These are phyloP conservation scores for Podila horticola DNA, from an alignment of 192 early-diverging fungal species.

Conservation along the genomic window DNA sequence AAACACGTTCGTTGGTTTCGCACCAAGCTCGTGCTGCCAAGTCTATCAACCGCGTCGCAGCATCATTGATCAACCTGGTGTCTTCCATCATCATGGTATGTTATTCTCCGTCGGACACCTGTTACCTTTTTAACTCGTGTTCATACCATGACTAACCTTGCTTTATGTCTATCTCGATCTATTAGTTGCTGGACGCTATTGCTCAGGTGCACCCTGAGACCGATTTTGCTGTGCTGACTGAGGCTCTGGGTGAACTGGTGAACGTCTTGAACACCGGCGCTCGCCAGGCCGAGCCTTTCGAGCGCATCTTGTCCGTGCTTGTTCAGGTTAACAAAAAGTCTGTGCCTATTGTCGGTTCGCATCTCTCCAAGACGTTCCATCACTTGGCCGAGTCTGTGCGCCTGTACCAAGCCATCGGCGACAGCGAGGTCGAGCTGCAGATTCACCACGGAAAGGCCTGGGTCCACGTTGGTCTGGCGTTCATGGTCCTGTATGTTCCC, in stretches of 20 bases:
- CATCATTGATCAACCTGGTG: conserved; percentile 41
- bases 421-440: conserved; percentile 25
- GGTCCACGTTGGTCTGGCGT: conserved; percentile 64
- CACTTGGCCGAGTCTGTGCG: conserved; percentile 26
- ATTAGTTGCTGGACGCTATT: conserved; percentile 41
- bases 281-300: conserved; percentile 19
- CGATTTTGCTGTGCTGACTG: conserved; percentile 11
- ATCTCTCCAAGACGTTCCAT: conserved; percentile 22
- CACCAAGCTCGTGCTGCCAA: conserved; percentile 43
- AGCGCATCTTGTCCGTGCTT: conserved; percentile 1
- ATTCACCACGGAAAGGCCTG: conserved; percentile 65
- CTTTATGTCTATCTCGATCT: background rate
- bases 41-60: conserved; percentile 43
- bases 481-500: conserved; percentile 82
- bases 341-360: conserved; percentile 23
- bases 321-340: conserved; percentile 12
- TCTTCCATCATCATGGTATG: conserved; percentile 41
- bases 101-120: background rate
- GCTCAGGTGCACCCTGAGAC: conserved; percentile 21
- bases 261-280: conserved; percentile 9
- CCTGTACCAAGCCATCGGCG: conserved; percentile 19
- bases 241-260: conserved; percentile 16
- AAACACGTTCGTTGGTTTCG: conserved; percentile 38
- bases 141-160: background rate
- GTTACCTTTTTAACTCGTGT: background rate